Percentiles rank a stretch among this genome's conserved stretches.
These are phyloP conservation scores for Akanthomyces muscarius DNA, from an alignment of 2,329 filamentous ascomycete genomes.

Conservation along the genomic window DNA sequence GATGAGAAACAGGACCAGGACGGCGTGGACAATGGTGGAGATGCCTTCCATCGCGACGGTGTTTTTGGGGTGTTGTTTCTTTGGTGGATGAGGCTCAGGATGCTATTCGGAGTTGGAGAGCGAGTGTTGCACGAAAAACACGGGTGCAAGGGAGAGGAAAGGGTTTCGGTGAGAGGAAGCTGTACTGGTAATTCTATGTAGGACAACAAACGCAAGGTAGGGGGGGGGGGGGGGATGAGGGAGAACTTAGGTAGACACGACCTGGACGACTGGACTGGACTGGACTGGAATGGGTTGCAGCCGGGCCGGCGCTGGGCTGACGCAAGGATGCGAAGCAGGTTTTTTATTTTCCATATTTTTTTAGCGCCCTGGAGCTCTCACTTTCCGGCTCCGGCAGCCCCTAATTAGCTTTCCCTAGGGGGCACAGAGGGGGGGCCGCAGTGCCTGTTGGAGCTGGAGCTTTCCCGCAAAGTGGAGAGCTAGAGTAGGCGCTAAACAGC, in stretches of 20 bases:
- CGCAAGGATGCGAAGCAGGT: constrained; percentile 15
- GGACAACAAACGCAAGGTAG: not conserved
- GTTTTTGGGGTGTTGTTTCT: not conserved
- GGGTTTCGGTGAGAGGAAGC: not conserved
- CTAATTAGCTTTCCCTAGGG: not conserved
- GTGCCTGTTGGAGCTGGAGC: not conserved
- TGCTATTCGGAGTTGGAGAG: not conserved
- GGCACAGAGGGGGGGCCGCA: too few relatives aligned
- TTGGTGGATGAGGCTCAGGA: not conserved
- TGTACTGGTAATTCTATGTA: not conserved
- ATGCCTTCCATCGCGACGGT: constrained; percentile 47
- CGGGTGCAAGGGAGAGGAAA: not conserved
- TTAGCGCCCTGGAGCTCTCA: constrained; percentile 1
- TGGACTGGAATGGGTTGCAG: not conserved
- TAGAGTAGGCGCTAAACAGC: not conserved
- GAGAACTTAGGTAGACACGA: not conserved
- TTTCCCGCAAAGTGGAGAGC: constrained; percentile 5
- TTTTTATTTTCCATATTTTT: not conserved
- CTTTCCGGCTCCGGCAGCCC: not conserved
- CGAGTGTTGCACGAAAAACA: not conserved
- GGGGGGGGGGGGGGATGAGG: not conserved
- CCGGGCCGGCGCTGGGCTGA: not conserved
- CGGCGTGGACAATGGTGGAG: constrained; percentile 56
- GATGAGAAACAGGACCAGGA: constrained; percentile 64
- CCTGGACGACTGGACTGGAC: not conserved